Percentiles rank a stretch among this genome's conserved stretches.
These are phyloP conservation scores for Wallacemonas sp. DNA, from an alignment of 208 protist genomes.

Conservation along the genomic window DNA sequence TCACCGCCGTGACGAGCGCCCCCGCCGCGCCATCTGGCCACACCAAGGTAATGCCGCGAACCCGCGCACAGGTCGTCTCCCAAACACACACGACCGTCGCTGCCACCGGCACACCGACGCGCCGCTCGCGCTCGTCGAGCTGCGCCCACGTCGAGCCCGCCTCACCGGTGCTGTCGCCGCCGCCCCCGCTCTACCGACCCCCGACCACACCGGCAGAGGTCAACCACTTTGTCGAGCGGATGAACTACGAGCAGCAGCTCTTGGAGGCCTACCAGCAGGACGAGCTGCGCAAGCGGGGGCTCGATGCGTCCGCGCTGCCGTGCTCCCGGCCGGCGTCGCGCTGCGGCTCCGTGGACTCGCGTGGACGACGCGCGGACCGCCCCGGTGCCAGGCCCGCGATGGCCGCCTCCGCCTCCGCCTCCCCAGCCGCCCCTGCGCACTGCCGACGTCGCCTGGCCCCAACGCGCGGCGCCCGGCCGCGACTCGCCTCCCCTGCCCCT, in stretches of 20 bases:
- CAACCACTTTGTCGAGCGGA: neutral
- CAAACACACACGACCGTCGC: too few species aligned
- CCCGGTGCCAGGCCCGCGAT: constrained; percentile 2
- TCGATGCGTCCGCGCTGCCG: neutral
- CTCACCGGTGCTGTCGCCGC: neutral
- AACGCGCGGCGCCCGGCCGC: too few species aligned
- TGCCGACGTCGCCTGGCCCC: too few species aligned
- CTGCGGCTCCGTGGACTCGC: constrained; percentile 38
- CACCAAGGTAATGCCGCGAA: neutral
- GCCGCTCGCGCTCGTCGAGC: too few species aligned
- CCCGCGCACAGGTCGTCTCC: too few species aligned
- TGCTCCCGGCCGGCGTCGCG: constrained; percentile 24
- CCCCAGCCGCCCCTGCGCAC: constrained; percentile 2
- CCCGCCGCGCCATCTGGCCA: neutral
- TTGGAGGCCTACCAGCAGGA: constrained; percentile 6
- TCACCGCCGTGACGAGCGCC: neutral
- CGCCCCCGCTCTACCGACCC: constrained; percentile 7
- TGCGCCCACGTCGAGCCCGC: too few species aligned
- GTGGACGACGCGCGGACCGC: neutral
- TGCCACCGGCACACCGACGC: too few species aligned
- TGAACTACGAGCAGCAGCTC: constrained; percentile 12
- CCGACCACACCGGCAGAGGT: constrained; percentile 9
- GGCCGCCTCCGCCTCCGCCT: neutral
- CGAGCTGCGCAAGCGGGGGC: constrained; percentile 6
- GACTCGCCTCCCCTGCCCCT: too few species aligned